A percentile compares a stretch with the other conserved stretches of the same genome.
Evolutionary conservation across 352 stramenopile species (phyloP).

Genomic region (Phytophthora aleatoria): DNA sequence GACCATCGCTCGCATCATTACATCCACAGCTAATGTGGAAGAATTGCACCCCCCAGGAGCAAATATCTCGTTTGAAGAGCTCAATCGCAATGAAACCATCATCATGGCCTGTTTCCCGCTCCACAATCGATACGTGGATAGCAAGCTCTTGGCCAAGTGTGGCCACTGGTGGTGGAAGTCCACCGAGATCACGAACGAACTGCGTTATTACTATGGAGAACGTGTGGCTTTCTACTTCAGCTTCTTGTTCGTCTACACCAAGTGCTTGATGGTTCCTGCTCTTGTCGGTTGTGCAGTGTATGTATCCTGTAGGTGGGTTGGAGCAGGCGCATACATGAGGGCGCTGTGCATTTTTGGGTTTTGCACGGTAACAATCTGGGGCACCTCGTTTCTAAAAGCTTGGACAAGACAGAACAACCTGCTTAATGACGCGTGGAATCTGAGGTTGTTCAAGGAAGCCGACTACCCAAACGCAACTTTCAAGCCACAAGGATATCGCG

Average conservation of each 20-base stretch:
- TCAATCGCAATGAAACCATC: slow-evolving; percentile 75
- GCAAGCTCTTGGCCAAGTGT: slow-evolving; percentile 70
- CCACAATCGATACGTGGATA: slow-evolving; percentile 84
- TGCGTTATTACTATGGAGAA: slow-evolving; percentile 86
- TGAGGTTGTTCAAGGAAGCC: slow-evolving; percentile 86
- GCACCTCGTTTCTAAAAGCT: slow-evolving; percentile 75
- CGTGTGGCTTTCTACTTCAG: slow-evolving; percentile 88
- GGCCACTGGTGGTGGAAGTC: slow-evolving; percentile 77
- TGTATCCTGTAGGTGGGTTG: slow-evolving; percentile 70
- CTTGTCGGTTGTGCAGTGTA: slow-evolving; percentile 67
- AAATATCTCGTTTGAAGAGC: slow-evolving; percentile 77
- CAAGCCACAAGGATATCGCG: slow-evolving; percentile 70
- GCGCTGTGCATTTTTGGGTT: slow-evolving; percentile 83
- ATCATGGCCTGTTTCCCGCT: slow-evolving; percentile 83
- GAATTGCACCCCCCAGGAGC: slow-evolving; percentile 81
- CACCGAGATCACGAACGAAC: slow-evolving; percentile 84
- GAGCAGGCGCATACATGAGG: slow-evolving; percentile 79
- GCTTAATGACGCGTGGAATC: slow-evolving; percentile 84
- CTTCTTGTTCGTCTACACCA: slow-evolving; percentile 87
- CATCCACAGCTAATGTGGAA: slow-evolving; percentile 68
- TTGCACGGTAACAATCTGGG: slow-evolving; percentile 75
- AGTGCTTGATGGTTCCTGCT: slow-evolving; percentile 71
- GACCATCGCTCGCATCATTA: slow-evolving; percentile 88
- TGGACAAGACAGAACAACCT: slow-evolving; percentile 82
- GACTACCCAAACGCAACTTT: slow-evolving; percentile 86